phyloP scores from a whole-genome alignment of 202 grass and related monocot species.

The Hordeum pubiflorum region DNA sequence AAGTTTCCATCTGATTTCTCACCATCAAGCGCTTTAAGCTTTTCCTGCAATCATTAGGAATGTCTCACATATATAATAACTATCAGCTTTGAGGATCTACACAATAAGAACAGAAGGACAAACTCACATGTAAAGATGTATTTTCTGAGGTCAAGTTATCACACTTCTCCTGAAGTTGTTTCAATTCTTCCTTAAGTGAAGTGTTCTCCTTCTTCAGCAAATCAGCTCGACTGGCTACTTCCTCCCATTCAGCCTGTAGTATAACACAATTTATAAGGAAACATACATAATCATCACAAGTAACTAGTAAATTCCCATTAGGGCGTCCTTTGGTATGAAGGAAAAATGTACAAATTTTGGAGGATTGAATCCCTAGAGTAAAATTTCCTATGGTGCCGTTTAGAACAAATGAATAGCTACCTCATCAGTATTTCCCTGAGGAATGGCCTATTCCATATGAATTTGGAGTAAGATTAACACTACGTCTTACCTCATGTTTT shows the following conservation, averaged over 20 bases:
- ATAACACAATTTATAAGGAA: neutral
- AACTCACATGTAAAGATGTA: slow-evolving; percentile 64
- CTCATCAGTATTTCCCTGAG: neutral
- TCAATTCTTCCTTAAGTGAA: slow-evolving; percentile 77
- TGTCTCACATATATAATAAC: neutral
- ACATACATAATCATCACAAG: neutral
- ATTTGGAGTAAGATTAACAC: neutral
- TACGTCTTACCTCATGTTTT: neutral
- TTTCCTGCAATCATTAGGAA: slow-evolving; percentile 39
- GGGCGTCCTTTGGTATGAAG: neutral
- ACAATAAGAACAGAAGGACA: neutral
- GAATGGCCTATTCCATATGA: neutral
- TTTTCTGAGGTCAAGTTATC: slow-evolving; percentile 67
- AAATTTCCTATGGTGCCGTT: neutral
- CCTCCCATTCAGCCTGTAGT: slow-evolving; percentile 73
- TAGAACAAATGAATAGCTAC: neutral
- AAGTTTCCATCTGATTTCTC: slow-evolving; percentile 48
- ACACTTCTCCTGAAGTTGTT: slow-evolving; percentile 64
- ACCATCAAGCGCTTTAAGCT: slow-evolving; percentile 49
- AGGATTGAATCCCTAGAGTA: neutral
- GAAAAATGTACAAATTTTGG: neutral
- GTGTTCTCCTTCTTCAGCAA: slow-evolving; percentile 73
- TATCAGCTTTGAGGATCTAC: neutral
- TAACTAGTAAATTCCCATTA: neutral
- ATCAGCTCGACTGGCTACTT: slow-evolving; percentile 60